phyloP scores from a whole-genome alignment of 148 eudicot genomes.

The Persicaria tinctoria region DNA sequence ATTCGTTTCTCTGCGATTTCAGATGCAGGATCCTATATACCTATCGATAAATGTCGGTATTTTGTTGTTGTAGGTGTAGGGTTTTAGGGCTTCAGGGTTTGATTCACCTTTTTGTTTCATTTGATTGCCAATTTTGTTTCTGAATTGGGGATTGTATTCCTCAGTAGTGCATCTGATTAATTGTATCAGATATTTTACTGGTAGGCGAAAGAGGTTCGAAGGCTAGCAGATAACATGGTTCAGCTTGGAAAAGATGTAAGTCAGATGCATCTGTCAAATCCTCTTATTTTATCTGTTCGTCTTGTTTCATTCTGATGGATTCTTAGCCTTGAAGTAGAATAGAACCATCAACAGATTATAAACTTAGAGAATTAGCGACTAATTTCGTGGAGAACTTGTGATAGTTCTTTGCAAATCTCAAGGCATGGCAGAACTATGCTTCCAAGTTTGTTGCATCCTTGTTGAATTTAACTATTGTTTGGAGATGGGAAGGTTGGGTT shows the following conservation, averaged over 20 bases:
- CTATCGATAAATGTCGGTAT: neutral
- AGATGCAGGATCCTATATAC: neutral
- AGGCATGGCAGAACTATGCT: neutral
- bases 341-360: neutral
- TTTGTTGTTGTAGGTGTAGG: neutral
- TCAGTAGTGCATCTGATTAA: neutral
- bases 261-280: neutral
- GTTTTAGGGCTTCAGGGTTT: slow-evolving; percentile 13
- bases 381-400: neutral
- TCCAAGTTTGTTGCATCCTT: neutral
- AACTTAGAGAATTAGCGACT: neutral
- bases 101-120: neutral
- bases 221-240: slow-evolving; percentile 97
- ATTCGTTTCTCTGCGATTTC: neutral
- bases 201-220: slow-evolving; percentile 89
- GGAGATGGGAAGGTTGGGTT: neutral
- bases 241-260: slow-evolving; percentile 89
- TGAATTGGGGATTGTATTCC: neutral
- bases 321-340: neutral
- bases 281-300: neutral
- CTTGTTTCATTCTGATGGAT: neutral
- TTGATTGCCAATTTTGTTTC: neutral
- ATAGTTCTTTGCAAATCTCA: neutral
- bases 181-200: slow-evolving; percentile 1
- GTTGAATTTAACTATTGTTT: neutral